These are phyloP conservation scores for Vaccinium macrocarpon DNA, from an alignment of 148 eudicot genomes.

Conservation along the genomic window DNA sequence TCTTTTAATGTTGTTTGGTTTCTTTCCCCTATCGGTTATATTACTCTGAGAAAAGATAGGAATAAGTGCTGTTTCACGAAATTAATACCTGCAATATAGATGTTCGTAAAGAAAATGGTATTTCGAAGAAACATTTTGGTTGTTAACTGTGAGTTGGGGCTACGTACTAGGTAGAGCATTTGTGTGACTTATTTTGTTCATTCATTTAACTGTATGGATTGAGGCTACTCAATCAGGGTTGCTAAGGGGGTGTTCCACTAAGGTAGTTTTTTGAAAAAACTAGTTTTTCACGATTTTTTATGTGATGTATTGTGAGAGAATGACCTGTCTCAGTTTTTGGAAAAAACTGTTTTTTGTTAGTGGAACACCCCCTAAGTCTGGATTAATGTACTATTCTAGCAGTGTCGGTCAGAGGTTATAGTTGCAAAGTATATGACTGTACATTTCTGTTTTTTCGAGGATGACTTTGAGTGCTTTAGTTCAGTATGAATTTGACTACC, in stretches of 20 bases:
- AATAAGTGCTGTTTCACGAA: not conserved
- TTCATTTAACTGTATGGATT: not conserved
- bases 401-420: not conserved
- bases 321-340: no score
- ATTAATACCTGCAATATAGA: not conserved
- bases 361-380: no score
- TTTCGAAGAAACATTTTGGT: not conserved
- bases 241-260: no score
- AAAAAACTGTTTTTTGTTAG: no score
- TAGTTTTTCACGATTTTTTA: no score
- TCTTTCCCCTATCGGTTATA: no score
- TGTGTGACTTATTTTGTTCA: not conserved
- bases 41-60: not conserved
- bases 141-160: not conserved
- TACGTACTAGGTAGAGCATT: not conserved
- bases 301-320: no score
- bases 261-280: no score
- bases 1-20: not conserved
- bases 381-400: not conserved
- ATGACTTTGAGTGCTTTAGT: not conserved
- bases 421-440: not conserved
- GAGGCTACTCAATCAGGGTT: not conserved
- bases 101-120: not conserved
- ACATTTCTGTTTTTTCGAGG: not conserved
- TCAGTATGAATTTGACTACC: not conserved